Percentiles rank a stretch among this genome's conserved stretches.
Evolutionary conservation across 805 yeast species (phyloP).

Genomic region (Starmerella stellata): DNA sequence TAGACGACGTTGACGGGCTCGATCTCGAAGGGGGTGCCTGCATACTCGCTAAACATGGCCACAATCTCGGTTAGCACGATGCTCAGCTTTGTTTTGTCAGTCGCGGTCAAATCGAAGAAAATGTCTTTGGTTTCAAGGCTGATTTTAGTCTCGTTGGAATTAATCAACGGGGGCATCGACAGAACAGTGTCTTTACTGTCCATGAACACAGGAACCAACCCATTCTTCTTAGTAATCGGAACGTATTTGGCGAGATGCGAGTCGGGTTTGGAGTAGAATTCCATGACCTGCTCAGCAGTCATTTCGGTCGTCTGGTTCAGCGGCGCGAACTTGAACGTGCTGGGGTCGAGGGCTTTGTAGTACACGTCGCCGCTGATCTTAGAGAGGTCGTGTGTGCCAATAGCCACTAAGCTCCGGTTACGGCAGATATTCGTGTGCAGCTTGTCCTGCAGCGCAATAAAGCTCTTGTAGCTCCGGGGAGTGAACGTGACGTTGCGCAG

Average conservation of each 20-base stretch:
- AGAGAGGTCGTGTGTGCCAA: conserved; percentile 93
- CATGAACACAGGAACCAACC: conserved; percentile 76
- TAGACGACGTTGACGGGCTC: conserved; percentile 78
- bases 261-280: conserved; percentile 66
- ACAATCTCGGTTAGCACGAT: conserved; percentile 81
- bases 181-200: conserved; percentile 63
- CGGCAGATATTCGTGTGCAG: conserved; percentile 90
- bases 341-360: conserved; percentile 68
- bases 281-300: conserved; percentile 66
- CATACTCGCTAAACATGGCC: conserved; percentile 88
- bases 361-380: conserved; percentile 65
- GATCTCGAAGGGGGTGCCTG: conserved; percentile 59
- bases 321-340: conserved; percentile 42
- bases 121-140: conserved; percentile 69
- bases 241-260: conserved; percentile 77
- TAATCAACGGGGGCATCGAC: conserved; percentile 93
- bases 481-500: conserved; percentile 68
- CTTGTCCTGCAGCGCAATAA: conserved; percentile 90
- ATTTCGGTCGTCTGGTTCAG: conserved; percentile 30
- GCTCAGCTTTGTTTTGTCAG: conserved; percentile 86
- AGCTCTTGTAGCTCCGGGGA: conserved; percentile 76
- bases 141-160: conserved; percentile 79
- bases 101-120: conserved; percentile 85
- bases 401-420: conserved; percentile 91
- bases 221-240: conserved; percentile 72